These are phyloP conservation scores for Solanum piurae DNA, from an alignment of 257 asterid species.

Conservation along the genomic window DNA sequence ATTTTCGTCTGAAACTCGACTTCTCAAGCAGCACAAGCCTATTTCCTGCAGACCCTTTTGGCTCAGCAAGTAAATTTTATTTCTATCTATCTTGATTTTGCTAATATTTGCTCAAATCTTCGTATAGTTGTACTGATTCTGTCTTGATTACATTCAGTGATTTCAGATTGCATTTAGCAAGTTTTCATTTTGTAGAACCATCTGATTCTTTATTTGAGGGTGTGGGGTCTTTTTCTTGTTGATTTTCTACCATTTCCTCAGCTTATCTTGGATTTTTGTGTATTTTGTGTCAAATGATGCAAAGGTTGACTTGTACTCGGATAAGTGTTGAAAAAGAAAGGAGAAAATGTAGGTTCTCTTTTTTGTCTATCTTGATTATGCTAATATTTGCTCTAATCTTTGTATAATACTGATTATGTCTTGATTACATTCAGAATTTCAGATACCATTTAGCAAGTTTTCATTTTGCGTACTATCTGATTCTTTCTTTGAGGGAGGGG, in stretches of 20 bases:
- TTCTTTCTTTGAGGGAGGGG: background rate
- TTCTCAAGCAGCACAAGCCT: background rate
- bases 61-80: background rate
- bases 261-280: background rate
- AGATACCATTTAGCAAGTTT: background rate
- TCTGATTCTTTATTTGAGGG: background rate
- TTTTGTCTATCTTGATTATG: background rate
- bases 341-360: background rate
- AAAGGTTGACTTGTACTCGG: background rate
- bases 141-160: background rate
- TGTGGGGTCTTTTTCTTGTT: background rate
- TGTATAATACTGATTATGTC: background rate
- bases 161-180: background rate
- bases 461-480: background rate
- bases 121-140: background rate
- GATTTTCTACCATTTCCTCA: background rate
- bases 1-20: background rate
- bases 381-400: background rate
- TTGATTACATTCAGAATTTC: background rate
- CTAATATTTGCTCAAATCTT: background rate
- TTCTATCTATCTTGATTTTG: background rate
- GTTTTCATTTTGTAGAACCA: background rate
- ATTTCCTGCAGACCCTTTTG: background rate
- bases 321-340: background rate
- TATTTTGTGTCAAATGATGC: background rate